Evolutionary conservation across 2,329 filamentous ascomycete species (phyloP).

Genomic region (Fusarium incarnatum): DNA sequence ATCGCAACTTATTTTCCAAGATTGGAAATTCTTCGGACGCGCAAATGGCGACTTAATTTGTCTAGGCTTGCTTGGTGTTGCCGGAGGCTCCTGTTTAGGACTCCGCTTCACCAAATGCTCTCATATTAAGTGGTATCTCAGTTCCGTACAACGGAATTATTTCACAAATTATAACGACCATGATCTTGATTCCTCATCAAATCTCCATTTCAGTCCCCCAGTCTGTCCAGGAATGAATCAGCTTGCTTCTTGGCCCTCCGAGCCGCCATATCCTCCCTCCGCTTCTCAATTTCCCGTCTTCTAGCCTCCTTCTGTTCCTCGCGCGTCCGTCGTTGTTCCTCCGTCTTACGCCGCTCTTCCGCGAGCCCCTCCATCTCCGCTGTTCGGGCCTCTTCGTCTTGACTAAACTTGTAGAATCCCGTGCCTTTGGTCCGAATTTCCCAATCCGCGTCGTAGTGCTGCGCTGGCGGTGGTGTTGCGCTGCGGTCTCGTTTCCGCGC

Average conservation of each 20-base stretch:
- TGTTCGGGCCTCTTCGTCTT: conserved; percentile 73
- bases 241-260: conserved; percentile 74
- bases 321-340: conserved; percentile 67
- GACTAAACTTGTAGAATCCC: conserved; percentile 91
- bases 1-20: conserved; percentile 14
- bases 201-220: conserved; percentile 48
- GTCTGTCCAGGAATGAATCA: conserved; percentile 75
- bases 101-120: conserved; percentile 8
- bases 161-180: background rate
- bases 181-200: conserved; percentile 15
- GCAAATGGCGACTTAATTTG: conserved; percentile 10
- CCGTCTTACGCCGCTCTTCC: conserved; percentile 75
- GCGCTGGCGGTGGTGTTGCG: conserved; percentile 80
- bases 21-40: conserved; percentile 16
- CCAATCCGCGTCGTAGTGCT: conserved; percentile 85
- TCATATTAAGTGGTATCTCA: conserved; percentile 20
- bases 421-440: conserved; percentile 91
- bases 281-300: conserved; percentile 71
- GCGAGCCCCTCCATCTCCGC: conserved; percentile 81
- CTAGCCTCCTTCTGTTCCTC: conserved; percentile 69
- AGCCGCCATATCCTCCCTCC: conserved; percentile 71
- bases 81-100: conserved; percentile 3
- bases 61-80: conserved; percentile 21
- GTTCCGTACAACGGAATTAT: conserved; percentile 31
- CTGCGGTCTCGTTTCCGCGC: conserved; percentile 82